Evolutionary conservation across 2,329 filamentous ascomycete genomes (phyloP).

Genomic region (Apiospora koreana): DNA sequence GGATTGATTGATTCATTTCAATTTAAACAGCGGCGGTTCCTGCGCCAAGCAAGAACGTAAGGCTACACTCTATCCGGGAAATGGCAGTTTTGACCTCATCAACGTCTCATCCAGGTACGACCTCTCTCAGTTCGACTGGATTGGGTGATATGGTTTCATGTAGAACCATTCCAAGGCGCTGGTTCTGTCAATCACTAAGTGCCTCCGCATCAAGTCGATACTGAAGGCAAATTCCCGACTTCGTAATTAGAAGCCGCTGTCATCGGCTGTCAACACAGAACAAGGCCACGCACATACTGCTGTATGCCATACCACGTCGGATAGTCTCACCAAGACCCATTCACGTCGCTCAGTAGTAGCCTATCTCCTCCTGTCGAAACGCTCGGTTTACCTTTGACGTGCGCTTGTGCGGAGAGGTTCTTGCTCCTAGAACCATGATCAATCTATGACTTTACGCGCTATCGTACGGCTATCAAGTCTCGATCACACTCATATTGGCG

Average conservation of each 20-base stretch:
- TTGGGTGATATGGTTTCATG: conserved; percentile 2
- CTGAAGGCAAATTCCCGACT: not conserved
- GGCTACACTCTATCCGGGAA: not conserved
- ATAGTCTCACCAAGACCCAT: not conserved
- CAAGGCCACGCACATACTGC: not conserved
- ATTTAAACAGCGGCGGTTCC: not conserved
- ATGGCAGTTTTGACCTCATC: not conserved
- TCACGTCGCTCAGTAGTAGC: not conserved
- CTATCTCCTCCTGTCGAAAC: not conserved
- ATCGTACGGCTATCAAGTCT: not conserved
- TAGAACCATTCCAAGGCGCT: not conserved
- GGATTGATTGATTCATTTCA: not conserved
- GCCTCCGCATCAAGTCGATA: not conserved
- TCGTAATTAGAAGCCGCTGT: not conserved
- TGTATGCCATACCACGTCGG: not conserved
- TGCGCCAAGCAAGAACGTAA: not conserved
- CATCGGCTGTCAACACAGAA: not conserved
- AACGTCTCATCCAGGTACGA: not conserved
- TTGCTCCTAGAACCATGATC: not conserved
- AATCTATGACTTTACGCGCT: not conserved
- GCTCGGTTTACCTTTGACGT: not conserved
- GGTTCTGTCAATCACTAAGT: not conserved
- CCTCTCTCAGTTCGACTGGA: not conserved
- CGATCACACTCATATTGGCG: not conserved
- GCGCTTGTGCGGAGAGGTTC: not conserved